Percentiles rank a stretch among this genome's conserved stretches.
These are phyloP conservation scores for Osmanthus fragrans DNA, from an alignment of 257 asterid species.

Conservation along the genomic window DNA sequence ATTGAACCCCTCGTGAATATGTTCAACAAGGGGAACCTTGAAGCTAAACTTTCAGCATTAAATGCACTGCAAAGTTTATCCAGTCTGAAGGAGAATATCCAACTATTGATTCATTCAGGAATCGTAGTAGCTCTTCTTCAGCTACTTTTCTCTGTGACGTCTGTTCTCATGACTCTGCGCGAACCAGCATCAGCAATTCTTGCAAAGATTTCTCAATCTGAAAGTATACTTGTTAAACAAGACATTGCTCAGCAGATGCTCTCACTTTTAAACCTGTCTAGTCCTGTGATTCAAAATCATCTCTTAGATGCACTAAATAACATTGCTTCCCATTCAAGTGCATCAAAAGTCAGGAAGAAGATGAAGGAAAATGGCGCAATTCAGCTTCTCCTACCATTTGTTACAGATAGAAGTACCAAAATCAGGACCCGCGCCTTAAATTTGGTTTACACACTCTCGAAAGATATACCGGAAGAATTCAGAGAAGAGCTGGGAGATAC, in stretches of 20 bases:
- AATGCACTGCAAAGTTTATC: slow-evolving; percentile 66
- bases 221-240: slow-evolving; percentile 58
- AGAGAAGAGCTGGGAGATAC: slow-evolving; percentile 52
- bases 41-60: slow-evolving; percentile 71
- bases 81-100: slow-evolving; percentile 51
- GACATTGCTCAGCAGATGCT: slow-evolving; percentile 90
- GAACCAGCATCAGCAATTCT: slow-evolving; percentile 96
- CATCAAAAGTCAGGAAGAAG: slow-evolving; percentile 51
- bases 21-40: slow-evolving; percentile 80
- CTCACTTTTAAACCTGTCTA: slow-evolving; percentile 70
- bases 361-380: slow-evolving; percentile 78
- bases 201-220: slow-evolving; percentile 75
- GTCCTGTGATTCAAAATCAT: slow-evolving; percentile 73
- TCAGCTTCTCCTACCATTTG: slow-evolving; percentile 64
- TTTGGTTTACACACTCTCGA: slow-evolving; percentile 49
- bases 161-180: slow-evolving; percentile 73
- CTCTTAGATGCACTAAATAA: slow-evolving; percentile 68
- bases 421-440: slow-evolving; percentile 54
- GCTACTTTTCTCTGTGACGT: slow-evolving; percentile 90
- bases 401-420: slow-evolving; percentile 42
- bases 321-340: slow-evolving; percentile 59
- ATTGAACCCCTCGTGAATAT: slow-evolving; percentile 66
- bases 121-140: slow-evolving; percentile 59
- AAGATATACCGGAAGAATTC: slow-evolving; percentile 51
- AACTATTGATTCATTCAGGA: slow-evolving; percentile 54